phyloP scores from a whole-genome alignment of 805 yeast species.

The Hanseniaspora occidentalis region DNA sequence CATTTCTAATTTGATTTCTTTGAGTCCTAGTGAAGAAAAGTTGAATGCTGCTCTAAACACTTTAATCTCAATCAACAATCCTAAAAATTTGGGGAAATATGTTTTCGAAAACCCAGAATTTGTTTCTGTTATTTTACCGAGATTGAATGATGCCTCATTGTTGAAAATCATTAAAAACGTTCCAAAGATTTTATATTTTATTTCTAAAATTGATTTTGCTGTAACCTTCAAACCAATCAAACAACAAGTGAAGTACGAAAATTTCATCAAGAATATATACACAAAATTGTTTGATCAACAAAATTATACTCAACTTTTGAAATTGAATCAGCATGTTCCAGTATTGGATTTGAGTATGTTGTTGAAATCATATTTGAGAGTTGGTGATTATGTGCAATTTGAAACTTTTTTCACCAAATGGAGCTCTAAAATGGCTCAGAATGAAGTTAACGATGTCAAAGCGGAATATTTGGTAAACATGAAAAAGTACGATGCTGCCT shows the following conservation, averaged over 20 bases:
- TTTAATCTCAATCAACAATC: conserved; percentile 9
- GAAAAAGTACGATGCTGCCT: conserved; percentile 14
- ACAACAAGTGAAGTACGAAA: conserved; percentile 18
- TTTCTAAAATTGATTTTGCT: conserved; percentile 16
- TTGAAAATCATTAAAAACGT: conserved; percentile 13
- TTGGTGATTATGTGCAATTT: conserved; percentile 15
- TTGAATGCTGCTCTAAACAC: conserved; percentile 13
- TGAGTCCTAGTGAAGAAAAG: conserved; percentile 14
- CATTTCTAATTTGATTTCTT: conserved; percentile 10
- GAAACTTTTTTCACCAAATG: conserved; percentile 11
- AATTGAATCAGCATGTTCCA: conserved; percentile 17
- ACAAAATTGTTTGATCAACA: conserved; percentile 11
- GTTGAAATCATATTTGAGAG: conserved; percentile 16
- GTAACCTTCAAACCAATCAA: conserved; percentile 18
- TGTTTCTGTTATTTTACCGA: conserved; percentile 10
- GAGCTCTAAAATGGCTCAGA: conserved; percentile 8
- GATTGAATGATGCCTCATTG: conserved; percentile 16
- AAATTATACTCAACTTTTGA: conserved; percentile 11
- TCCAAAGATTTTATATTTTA: conserved; percentile 9
- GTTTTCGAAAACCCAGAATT: conserved; percentile 11
- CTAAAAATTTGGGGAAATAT: conserved; percentile 9
- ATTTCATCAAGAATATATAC: conserved; percentile 15
- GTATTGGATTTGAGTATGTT: conserved; percentile 15
- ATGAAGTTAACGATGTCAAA: conserved; percentile 10
- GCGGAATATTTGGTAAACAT: conserved; percentile 16